Evolutionary conservation across 495 filamentous ascomycete genomes (phyloP), one percentile per base, ranked within the genome.

Genomic region (Penicillium flavigenum): DNA sequence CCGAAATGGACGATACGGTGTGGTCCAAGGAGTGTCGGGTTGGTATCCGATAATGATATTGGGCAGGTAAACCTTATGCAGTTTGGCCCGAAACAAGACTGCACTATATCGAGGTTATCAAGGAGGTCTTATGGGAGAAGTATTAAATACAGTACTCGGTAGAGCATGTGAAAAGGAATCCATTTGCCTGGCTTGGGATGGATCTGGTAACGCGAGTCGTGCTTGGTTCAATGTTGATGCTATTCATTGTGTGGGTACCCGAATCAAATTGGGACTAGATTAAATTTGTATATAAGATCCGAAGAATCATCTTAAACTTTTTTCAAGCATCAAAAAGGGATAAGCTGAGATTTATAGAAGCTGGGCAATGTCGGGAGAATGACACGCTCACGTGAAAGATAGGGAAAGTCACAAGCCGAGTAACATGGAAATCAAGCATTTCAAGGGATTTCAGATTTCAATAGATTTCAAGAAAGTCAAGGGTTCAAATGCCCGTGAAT

Each of bases 371-470:
- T 47, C 44, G 44, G 43, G 16, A 29, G 24, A 47, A 47, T 47
- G 44, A 7, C 32, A 0, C 24, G 11, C 27, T 48, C 46, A 48
- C 29, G 46, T 48, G 46, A 27, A 48, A 48, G 17, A 14, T 5
- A 9, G 5, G 22, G 26, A 46, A 27, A 47, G 45, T 47, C 24
- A 47, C 46, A 47, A 47, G 26, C 46, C 46, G 27, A 47, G 46
- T 32, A 27, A n/a, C 5, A 38, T n/a, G 34, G 44, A n/a, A 26
- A 47, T 47, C 19, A 47, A 31, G 24, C 46, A 48, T 32, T 48
- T 48, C 46, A 48, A 32, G 3, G 9, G 27, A 48, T 47, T 24
- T 24, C 22, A 24, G 22, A 24, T 24, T 47, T 29, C 27, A 29
- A 12, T 5, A 7, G 17, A 27, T 29, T 45, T 5, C 11, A 47